These are phyloP conservation scores for Fusarium pseudograminearum DNA, from an alignment of 2,329 filamentous ascomycete species.

Conservation along the genomic window DNA sequence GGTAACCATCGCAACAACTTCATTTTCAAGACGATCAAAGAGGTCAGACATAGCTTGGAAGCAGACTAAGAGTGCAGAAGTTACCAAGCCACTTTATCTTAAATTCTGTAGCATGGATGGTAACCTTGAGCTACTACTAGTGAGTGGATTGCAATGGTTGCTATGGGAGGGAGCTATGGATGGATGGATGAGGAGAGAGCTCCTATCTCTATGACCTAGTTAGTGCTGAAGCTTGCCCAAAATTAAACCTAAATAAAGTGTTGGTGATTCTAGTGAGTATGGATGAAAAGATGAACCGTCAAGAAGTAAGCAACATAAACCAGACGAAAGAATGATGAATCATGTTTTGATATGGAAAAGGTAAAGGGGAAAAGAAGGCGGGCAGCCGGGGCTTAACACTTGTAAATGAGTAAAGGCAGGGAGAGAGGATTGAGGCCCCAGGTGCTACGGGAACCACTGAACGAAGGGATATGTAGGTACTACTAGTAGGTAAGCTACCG, in stretches of 20 bases:
- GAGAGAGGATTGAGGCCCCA: slow-evolving; percentile 4
- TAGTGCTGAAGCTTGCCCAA: slow-evolving; percentile 6
- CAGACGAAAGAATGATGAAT: not conserved
- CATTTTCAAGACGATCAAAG: not conserved
- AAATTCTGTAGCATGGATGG: slow-evolving; percentile 1
- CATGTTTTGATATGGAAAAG: not conserved
- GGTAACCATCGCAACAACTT: not conserved
- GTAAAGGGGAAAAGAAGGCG: slow-evolving; percentile 13
- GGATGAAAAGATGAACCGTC: not conserved
- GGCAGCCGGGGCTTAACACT: slow-evolving; percentile 4
- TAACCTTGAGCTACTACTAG: slow-evolving; percentile 11
- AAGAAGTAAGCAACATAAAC: not conserved
- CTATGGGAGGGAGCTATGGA: slow-evolving; percentile 5
- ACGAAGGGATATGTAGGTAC: not conserved
- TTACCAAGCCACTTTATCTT: not conserved
- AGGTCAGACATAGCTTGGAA: not conserved
- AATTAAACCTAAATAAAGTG: not conserved
- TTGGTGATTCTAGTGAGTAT: not conserved
- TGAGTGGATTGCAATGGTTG: slow-evolving; percentile 19
- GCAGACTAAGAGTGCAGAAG: not conserved
- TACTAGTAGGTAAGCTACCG: too few relatives aligned
- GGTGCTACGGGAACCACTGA: slow-evolving; percentile 24
- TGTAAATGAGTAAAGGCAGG: slow-evolving; percentile 15
- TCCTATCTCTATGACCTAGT: not conserved
- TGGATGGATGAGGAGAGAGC: not conserved